These are phyloP conservation scores for Rubia yunnanensis DNA, from an alignment of 257 asterid genomes.

Conservation along the genomic window DNA sequence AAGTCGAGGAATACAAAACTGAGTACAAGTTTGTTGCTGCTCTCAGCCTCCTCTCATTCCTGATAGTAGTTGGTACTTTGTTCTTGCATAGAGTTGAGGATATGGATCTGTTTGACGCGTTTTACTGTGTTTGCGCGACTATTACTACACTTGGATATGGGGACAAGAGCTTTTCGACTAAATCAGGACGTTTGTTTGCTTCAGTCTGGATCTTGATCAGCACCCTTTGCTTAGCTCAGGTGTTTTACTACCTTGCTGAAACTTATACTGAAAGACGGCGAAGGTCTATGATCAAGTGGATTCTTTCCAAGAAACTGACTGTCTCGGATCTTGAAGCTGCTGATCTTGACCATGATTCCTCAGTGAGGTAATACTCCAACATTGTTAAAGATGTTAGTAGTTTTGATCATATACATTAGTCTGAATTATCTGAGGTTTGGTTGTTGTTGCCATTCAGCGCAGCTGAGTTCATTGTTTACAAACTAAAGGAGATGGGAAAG, in stretches of 20 bases:
- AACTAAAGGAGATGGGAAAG: slow-evolving; percentile 81
- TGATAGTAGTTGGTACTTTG: slow-evolving; percentile 33
- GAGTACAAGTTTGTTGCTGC: slow-evolving; percentile 45
- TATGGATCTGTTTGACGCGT: slow-evolving; percentile 51
- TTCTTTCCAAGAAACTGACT: slow-evolving; percentile 55
- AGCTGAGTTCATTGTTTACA: slow-evolving; percentile 59
- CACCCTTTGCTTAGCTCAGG: slow-evolving; percentile 68
- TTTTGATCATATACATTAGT: background rate
- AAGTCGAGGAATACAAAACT: slow-evolving; percentile 36
- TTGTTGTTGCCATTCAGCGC: slow-evolving; percentile 29
- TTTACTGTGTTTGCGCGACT: slow-evolving; percentile 70
- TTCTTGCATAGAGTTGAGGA: slow-evolving; percentile 44
- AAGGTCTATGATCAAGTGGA: slow-evolving; percentile 43
- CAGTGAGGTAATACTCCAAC: slow-evolving; percentile 58
- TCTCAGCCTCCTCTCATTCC: slow-evolving; percentile 24
- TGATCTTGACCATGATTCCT: slow-evolving; percentile 61
- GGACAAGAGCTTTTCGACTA: slow-evolving; percentile 71
- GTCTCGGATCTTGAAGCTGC: slow-evolving; percentile 71
- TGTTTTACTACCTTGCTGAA: slow-evolving; percentile 55
- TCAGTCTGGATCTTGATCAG: slow-evolving; percentile 68
- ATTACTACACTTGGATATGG: slow-evolving; percentile 84
- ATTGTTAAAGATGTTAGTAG: background rate
- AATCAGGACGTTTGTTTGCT: slow-evolving; percentile 62
- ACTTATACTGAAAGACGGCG: slow-evolving; percentile 54
- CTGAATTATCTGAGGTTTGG: background rate